phyloP scores from a whole-genome alignment of 2,329 filamentous ascomycete genomes.

The Verticillium klebahnii region DNA sequence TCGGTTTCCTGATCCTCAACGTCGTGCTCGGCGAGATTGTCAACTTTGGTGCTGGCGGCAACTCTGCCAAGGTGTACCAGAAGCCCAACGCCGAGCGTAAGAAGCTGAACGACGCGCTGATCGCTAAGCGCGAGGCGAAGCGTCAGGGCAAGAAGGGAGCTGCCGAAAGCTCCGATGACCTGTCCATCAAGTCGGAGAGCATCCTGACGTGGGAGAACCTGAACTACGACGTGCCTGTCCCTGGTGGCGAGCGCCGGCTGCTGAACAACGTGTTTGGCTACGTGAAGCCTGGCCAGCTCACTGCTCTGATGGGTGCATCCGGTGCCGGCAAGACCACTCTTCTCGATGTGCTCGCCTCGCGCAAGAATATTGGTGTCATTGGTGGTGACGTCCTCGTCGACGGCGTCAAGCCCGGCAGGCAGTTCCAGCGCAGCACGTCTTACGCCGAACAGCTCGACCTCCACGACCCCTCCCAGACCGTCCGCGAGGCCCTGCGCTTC shows the following conservation, averaged over 20 bases:
- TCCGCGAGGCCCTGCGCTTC: conserved; percentile 60
- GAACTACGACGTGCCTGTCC: conserved; percentile 67
- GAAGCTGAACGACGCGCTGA: conserved; percentile 59
- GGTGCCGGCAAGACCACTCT: conserved; percentile 87
- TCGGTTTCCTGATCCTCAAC: conserved; percentile 71
- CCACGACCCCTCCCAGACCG: conserved; percentile 58
- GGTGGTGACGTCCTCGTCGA: conserved; percentile 54
- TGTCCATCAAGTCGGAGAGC: conserved; percentile 55
- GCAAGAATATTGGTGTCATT: conserved; percentile 60
- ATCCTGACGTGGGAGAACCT: conserved; percentile 85
- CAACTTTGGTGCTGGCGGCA: conserved; percentile 76
- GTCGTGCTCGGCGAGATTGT: conserved; percentile 75
- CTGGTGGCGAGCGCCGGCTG: conserved; percentile 50
- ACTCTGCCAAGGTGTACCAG: conserved; percentile 70
- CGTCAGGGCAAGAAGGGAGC: conserved; percentile 41
- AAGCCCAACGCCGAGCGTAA: conserved; percentile 65
- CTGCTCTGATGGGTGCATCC: conserved; percentile 76
- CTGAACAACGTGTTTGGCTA: conserved; percentile 59
- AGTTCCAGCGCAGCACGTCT: conserved; percentile 58
- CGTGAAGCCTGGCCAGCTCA: conserved; percentile 71
- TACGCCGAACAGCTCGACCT: conserved; percentile 61
- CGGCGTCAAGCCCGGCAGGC: conserved; percentile 48
- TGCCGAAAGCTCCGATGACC: conserved; percentile 40
- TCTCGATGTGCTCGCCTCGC: conserved; percentile 65
- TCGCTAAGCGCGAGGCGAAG: conserved; percentile 53